phyloP scores from a whole-genome alignment of 768 basidiomycete genomes.

The Kondoa subrosea region DNA sequence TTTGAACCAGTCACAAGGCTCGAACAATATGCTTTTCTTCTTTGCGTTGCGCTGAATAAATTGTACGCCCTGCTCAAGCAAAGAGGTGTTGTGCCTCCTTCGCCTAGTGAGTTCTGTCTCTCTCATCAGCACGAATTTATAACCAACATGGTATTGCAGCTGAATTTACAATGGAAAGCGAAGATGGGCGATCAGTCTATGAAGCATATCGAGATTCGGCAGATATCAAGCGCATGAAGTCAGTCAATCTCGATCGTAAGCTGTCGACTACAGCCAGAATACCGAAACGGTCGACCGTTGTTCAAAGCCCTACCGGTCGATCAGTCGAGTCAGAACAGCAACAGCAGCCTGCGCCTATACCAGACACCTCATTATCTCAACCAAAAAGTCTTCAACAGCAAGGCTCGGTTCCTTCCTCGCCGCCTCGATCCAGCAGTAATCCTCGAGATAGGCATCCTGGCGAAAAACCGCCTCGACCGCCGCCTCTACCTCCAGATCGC shows the following conservation, averaged over 20 bases:
- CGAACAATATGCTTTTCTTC: conserved; percentile 91
- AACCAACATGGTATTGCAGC: conserved; percentile 25
- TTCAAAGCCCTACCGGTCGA: conserved; percentile 82
- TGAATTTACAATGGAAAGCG: conserved; percentile 29
- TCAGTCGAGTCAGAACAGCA: conserved; percentile 44
- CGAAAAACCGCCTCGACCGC: conserved; percentile 32
- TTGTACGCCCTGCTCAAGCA: conserved; percentile 73
- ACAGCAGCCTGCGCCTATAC: conserved; percentile 11
- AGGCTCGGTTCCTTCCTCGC: not conserved
- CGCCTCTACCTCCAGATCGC: conserved; percentile 6
- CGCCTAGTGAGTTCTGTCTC: conserved; percentile 45
- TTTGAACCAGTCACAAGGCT: conserved; percentile 83
- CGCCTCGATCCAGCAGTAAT: conserved; percentile 20
- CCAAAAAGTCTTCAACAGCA: not conserved
- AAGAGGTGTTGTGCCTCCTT: conserved; percentile 71
- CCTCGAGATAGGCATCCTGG: conserved; percentile 35
- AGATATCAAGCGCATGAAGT: conserved; percentile 88
- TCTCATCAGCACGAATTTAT: conserved; percentile 18
- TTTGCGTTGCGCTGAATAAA: conserved; percentile 84
- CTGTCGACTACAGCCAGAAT: conserved; percentile 68
- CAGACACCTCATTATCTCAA: conserved; percentile 13
- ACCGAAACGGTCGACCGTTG: conserved; percentile 83
- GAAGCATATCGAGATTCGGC: conserved; percentile 71
- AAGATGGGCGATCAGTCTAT: conserved; percentile 31
- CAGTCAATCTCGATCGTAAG: conserved; percentile 85